These are phyloP conservation scores for Myrica gale DNA, from an alignment of 306 rosid species.

Conservation along the genomic window DNA sequence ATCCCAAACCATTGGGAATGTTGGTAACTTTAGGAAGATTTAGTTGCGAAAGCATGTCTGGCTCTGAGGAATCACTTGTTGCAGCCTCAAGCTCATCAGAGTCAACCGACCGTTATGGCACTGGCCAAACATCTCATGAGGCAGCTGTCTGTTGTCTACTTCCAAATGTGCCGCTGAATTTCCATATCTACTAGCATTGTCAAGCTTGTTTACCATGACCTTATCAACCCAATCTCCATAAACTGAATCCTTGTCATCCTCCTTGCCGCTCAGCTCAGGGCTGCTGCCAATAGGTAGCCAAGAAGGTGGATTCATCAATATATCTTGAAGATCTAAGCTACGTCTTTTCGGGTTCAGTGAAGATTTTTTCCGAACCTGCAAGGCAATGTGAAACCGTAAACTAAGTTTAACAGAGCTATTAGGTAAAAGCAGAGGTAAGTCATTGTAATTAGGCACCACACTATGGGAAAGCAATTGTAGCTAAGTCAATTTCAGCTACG, in stretches of 20 bases:
- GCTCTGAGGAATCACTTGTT: constrained; percentile 80
- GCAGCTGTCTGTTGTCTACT: constrained; percentile 40
- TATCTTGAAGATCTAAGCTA: constrained; percentile 73
- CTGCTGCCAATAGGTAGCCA: constrained; percentile 44
- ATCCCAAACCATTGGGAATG: constrained; percentile 44
- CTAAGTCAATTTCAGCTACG: not conserved
- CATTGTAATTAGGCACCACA: not conserved
- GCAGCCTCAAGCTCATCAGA: constrained; percentile 70
- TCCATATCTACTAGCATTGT: constrained; percentile 49
- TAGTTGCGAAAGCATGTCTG: constrained; percentile 66
- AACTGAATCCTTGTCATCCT: constrained; percentile 57
- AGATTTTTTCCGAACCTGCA: constrained; percentile 42
- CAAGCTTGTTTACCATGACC: constrained; percentile 49
- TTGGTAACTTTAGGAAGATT: constrained; percentile 39
- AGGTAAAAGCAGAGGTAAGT: not conserved
- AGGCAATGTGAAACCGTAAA: not conserved
- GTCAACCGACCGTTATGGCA: constrained; percentile 38
- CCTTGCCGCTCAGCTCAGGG: constrained; percentile 34
- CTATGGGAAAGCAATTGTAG: not conserved
- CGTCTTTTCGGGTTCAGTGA: constrained; percentile 48
- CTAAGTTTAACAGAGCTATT: not conserved
- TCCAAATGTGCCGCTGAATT: constrained; percentile 64
- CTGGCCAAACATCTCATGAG: constrained; percentile 42
- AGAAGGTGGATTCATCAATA: constrained; percentile 36
- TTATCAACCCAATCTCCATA: constrained; percentile 65